Evolutionary conservation across 2,329 filamentous ascomycete species (phyloP).

Genomic region (Lachnellula hyalina): DNA sequence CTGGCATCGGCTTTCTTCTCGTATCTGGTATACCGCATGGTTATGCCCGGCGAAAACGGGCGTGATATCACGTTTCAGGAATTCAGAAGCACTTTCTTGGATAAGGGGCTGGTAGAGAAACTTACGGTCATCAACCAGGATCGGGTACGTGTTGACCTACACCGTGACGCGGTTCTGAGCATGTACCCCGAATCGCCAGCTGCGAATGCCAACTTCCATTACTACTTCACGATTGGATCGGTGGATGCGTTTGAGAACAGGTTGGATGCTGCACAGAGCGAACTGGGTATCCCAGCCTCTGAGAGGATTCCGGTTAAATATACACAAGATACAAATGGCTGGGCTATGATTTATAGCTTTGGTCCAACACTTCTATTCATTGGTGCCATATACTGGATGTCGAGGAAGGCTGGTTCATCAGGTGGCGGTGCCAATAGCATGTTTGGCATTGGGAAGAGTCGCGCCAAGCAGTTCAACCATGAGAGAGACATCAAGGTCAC

Average conservation of each 20-base stretch:
- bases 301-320: slow-evolving; percentile 94
- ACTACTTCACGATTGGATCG: slow-evolving; percentile 94
- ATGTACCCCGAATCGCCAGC: slow-evolving; percentile 74
- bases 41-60: slow-evolving; percentile 60
- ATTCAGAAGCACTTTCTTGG: slow-evolving; percentile 85
- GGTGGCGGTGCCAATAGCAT: slow-evolving; percentile 68
- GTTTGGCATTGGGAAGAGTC: slow-evolving; percentile 93
- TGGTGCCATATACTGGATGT: slow-evolving; percentile 74
- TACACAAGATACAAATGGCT: slow-evolving; percentile 65
- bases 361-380: slow-evolving; percentile 84
- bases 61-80: slow-evolving; percentile 98
- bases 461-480: slow-evolving; percentile 95
- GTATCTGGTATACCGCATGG: slow-evolving; percentile 57
- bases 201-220: slow-evolving; percentile 65
- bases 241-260: slow-evolving; percentile 87
- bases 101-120: slow-evolving; percentile 94
- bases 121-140: slow-evolving; percentile 74
- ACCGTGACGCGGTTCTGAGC: slow-evolving; percentile 65
- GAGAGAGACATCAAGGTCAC: slow-evolving; percentile 96
- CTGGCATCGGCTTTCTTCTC: slow-evolving; percentile 51
- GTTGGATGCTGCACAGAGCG: slow-evolving; percentile 80
- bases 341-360: slow-evolving; percentile 69
- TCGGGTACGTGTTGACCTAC: slow-evolving; percentile 73
- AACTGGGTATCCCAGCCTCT: slow-evolving; percentile 77
- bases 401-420: slow-evolving; percentile 66